Conservation (phyloP, 75 land plant genomes). For the Larix kaempferi region DNA sequence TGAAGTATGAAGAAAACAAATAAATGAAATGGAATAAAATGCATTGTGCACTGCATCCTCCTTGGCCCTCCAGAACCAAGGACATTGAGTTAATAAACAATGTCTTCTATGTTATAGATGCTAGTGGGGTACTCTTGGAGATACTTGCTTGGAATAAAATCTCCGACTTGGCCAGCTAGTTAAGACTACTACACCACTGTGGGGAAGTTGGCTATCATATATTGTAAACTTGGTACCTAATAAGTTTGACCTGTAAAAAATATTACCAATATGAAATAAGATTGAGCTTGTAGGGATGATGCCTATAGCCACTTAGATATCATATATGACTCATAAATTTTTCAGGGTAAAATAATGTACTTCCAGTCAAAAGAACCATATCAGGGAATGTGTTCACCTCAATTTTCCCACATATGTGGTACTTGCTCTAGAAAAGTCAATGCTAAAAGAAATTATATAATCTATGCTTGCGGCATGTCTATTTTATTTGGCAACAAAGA, state of each 20-base stretch:
- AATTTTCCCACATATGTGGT: constrained; percentile 75
- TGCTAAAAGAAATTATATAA: constrained; percentile 61
- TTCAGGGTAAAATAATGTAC: too few relatives aligned
- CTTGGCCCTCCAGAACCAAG: constrained; percentile 46
- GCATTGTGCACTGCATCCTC: constrained; percentile 44
- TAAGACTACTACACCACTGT: constrained; percentile 24
- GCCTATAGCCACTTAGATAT: too few relatives aligned
- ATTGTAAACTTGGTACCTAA: constrained; percentile 76
- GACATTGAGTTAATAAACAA: constrained; percentile 81
- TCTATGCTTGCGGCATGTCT: constrained; percentile 67
- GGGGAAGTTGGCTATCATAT: constrained; percentile 51
- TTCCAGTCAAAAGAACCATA: too few relatives aligned
- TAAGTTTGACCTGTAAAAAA: constrained; percentile 55
- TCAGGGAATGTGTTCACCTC: constrained; percentile 33
- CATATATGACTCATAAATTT: too few relatives aligned
- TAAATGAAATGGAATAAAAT: constrained; percentile 38
- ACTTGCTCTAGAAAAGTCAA: constrained; percentile 64
- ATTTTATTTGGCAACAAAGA: constrained; percentile 56
- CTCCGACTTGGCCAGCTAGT: constrained; percentile 51
- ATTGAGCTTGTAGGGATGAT: background rate
- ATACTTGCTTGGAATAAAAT: constrained; percentile 74
- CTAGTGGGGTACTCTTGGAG: constrained; percentile 64
- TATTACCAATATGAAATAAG: too few relatives aligned
- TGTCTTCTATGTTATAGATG: constrained; percentile 63
- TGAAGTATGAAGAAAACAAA: too few relatives aligned